Percentiles rank a stretch among this genome's conserved stretches.
Conservation (phyloP, 768 basidiomycete genomes). For the Trametes cingulata region DNA sequence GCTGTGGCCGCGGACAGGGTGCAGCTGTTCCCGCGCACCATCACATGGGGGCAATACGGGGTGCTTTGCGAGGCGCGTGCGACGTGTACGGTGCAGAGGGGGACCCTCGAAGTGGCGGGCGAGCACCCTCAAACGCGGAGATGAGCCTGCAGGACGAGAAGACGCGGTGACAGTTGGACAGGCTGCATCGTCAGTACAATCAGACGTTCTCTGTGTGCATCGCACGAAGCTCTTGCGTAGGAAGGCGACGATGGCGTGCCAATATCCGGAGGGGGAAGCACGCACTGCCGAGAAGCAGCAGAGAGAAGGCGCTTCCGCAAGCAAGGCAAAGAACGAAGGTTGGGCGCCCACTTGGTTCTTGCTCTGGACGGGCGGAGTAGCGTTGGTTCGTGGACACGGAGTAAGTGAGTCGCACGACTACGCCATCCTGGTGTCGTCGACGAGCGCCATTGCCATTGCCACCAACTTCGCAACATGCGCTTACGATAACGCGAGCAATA, state of each 20-base stretch:
- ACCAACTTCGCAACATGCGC: background rate
- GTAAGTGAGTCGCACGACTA: too few species aligned
- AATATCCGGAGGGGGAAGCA: background rate
- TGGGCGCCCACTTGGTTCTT: too few species aligned
- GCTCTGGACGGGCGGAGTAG: too few species aligned
- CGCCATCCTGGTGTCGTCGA: background rate
- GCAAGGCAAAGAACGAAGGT: too few species aligned
- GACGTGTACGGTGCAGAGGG: background rate
- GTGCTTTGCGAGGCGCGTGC: background rate
- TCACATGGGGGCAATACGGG: constrained; percentile 1
- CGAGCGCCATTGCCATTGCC: background rate
- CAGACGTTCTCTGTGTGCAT: background rate
- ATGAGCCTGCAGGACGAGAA: background rate
- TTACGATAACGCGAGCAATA: constrained; percentile 1
- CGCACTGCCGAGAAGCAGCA: background rate
- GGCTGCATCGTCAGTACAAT: background rate
- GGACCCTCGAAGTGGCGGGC: background rate
- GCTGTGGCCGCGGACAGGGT: background rate
- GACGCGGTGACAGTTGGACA: background rate
- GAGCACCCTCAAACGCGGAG: background rate
- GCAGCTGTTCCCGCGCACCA: background rate
- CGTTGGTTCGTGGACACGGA: too few species aligned
- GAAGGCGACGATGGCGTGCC: background rate
- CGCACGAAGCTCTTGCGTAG: background rate
- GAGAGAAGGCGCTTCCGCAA: background rate